Conservation (phyloP, 2,329 filamentous ascomycete genomes). For the Fusarium beomiforme region DNA sequence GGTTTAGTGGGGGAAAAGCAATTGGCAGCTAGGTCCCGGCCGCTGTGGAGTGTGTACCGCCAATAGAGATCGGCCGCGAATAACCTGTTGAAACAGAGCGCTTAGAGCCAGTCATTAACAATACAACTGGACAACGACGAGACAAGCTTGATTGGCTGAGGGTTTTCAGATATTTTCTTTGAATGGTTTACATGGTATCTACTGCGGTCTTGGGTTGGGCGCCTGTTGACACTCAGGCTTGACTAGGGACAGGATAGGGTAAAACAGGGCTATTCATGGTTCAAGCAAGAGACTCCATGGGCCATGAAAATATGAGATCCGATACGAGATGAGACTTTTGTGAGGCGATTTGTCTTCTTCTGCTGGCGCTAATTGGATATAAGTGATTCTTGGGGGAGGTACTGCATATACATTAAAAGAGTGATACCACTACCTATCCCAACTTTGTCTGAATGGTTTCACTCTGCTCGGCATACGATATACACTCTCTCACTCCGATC, state of each 20-base stretch:
- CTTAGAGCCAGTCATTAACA: constrained; percentile 31
- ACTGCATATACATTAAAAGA: constrained; percentile 28
- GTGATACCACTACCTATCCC: constrained; percentile 4
- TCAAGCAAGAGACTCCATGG: background rate
- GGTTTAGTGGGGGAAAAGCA: constrained; percentile 29
- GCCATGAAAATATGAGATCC: constrained; percentile 19
- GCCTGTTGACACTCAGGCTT: constrained; percentile 39
- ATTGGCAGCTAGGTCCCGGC: constrained; percentile 35
- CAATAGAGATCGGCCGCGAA: constrained; percentile 38
- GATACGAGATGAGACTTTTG: constrained; percentile 25
- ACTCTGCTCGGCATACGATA: constrained; percentile 9
- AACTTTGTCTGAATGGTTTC: constrained; percentile 14
- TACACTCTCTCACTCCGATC: constrained; percentile 3
- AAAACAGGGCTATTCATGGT: background rate
- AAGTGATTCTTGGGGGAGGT: background rate
- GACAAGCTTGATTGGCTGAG: constrained; percentile 24
- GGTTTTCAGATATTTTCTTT: constrained; percentile 5
- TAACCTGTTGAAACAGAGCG: constrained; percentile 37
- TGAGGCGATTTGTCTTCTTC: constrained; percentile 16
- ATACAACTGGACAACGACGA: constrained; percentile 4
- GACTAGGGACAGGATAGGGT: constrained; percentile 22
- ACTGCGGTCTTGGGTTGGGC: constrained; percentile 30
- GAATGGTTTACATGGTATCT: constrained; percentile 10
- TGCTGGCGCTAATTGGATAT: constrained; percentile 27
- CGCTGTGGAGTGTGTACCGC: constrained; percentile 23